These are phyloP conservation scores for Cylindricascospora bacillispora DNA, from an alignment of 1,139 yeast genomes.

Conservation along the genomic window DNA sequence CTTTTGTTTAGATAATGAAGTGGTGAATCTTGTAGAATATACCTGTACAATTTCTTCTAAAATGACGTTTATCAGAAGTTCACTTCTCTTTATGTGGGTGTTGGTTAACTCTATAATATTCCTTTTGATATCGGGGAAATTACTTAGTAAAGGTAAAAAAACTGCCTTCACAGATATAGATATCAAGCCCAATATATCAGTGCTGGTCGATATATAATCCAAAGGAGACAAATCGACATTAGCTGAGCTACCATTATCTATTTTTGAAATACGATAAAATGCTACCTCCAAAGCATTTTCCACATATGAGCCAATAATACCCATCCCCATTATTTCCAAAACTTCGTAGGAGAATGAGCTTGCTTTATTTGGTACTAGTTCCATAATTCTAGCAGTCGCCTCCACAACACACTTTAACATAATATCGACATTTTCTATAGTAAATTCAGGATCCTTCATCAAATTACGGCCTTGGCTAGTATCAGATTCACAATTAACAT, in stretches of 20 bases:
- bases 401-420: conserved; percentile 67
- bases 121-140: conserved; percentile 47
- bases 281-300: conserved; percentile 68
- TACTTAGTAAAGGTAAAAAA: conserved; percentile 58
- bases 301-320: conserved; percentile 62
- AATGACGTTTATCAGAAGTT: conserved; percentile 55
- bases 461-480: background rate
- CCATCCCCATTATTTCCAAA: conserved; percentile 53
- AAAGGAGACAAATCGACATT: conserved; percentile 34
- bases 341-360: conserved; percentile 55
- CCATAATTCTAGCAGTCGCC: conserved; percentile 66
- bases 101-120: conserved; percentile 56
- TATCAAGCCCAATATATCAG: conserved; percentile 52
- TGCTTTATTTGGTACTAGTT: conserved; percentile 51
- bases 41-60: conserved; percentile 45
- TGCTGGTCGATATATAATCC: conserved; percentile 40
- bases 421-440: conserved; percentile 42
- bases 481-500: conserved; percentile 2
- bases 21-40: conserved; percentile 35
- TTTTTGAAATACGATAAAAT: conserved; percentile 31
- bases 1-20: conserved; percentile 47
- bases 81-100: conserved; percentile 54
- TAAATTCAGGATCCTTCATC: conserved; percentile 20
- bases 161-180: conserved; percentile 63
- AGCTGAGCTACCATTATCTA: conserved; percentile 28